Evolutionary conservation across 495 filamentous ascomycete species (phyloP).

Genomic region (Neurospora sp.): DNA sequence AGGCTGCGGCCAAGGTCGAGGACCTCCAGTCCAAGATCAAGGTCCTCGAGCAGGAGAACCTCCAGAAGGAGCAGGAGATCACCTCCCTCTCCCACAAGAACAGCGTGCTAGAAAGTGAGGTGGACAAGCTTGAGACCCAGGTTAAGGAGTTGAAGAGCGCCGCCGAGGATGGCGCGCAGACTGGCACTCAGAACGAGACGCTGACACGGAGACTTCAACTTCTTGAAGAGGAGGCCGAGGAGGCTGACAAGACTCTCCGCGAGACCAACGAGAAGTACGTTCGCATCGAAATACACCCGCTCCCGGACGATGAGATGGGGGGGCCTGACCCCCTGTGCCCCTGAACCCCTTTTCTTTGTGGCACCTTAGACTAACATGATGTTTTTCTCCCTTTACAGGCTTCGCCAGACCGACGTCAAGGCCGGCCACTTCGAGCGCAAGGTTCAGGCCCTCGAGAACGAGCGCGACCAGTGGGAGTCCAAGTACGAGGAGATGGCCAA

Average conservation of each 20-base stretch:
- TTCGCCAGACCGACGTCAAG: conserved; percentile 97
- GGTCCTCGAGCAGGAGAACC: conserved; percentile 85
- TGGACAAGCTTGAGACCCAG: conserved; percentile 74
- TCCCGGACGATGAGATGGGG: neutral
- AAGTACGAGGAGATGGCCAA: conserved; percentile 95
- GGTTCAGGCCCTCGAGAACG: conserved; percentile 85
- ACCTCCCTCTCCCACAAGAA: conserved; percentile 90
- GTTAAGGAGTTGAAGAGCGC: conserved; percentile 71
- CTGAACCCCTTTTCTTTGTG: conserved; percentile 2
- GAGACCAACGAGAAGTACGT: conserved; percentile 95
- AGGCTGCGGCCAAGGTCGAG: conserved; percentile 64
- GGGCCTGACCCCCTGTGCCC: neutral
- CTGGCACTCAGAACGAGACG: conserved; percentile 76
- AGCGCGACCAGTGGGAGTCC: conserved; percentile 83
- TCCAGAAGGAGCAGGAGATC: conserved; percentile 95
- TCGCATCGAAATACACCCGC: conserved; percentile 18
- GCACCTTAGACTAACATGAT: conserved; percentile 3
- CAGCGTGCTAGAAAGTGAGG: conserved; percentile 72
- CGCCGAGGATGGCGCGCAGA: conserved; percentile 61
- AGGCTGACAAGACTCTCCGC: conserved; percentile 84
- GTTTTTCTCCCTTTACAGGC: conserved; percentile 40
- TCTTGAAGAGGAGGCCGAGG: conserved; percentile 94
- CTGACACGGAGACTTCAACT: conserved; percentile 87
- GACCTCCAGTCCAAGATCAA: conserved; percentile 83
- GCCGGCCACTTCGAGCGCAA: conserved; percentile 99